phyloP scores from a whole-genome alignment of 495 filamentous ascomycete species.

The Lophiostoma macrostomum region DNA sequence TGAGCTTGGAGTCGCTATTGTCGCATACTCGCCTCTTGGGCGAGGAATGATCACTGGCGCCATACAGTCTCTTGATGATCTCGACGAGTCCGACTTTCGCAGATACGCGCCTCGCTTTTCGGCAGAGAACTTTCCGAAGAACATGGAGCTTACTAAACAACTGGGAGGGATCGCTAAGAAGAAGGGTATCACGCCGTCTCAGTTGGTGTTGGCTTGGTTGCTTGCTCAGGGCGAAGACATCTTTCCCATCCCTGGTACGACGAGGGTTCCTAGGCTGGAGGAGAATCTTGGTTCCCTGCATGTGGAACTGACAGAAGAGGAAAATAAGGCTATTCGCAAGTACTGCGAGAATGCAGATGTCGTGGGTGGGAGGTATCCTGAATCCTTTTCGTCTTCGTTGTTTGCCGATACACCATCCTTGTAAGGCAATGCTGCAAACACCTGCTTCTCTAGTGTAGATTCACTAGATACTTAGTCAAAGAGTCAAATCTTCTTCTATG shows the following conservation, averaged over 20 bases:
- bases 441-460: too few species aligned
- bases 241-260: slow-evolving; percentile 56
- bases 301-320: slow-evolving; percentile 36
- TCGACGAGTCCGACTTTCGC: slow-evolving; percentile 47
- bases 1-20: slow-evolving; percentile 59
- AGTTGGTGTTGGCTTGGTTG: slow-evolving; percentile 59
- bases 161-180: slow-evolving; percentile 46
- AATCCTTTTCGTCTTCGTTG: background rate
- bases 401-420: too few species aligned
- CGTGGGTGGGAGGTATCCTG: slow-evolving; percentile 3
- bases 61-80: slow-evolving; percentile 44
- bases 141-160: slow-evolving; percentile 47
- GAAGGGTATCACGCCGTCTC: slow-evolving; percentile 49
- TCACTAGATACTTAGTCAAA: too few species aligned
- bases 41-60: slow-evolving; percentile 56
- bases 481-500: too few species aligned
- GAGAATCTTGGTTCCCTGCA: slow-evolving; percentile 38
- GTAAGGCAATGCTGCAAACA: too few species aligned
- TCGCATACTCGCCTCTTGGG: slow-evolving; percentile 63
- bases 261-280: slow-evolving; percentile 36
- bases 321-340: slow-evolving; percentile 39
- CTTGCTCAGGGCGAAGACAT: slow-evolving; percentile 59
- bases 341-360: slow-evolving; percentile 34
- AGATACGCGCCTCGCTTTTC: slow-evolving; percentile 48
- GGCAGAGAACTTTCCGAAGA: slow-evolving; percentile 52